Conservation (phyloP, 345 rosid species). For the Sisymbrium altissimum region DNA sequence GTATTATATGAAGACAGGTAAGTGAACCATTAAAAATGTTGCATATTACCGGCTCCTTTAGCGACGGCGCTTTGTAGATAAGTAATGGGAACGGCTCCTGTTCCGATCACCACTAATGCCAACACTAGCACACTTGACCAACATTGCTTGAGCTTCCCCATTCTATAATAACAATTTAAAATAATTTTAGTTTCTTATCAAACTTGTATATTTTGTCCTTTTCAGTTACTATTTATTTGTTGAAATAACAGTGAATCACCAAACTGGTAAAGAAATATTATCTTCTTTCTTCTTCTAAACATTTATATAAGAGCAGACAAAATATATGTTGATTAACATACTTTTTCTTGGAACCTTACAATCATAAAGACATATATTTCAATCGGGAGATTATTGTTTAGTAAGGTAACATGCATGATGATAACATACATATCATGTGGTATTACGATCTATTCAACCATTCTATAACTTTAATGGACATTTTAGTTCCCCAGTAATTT, state of each 20-base stretch:
- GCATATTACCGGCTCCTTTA: conserved; percentile 77
- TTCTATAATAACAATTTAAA: background rate
- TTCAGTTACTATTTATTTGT: too few species aligned
- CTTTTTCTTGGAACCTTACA: too few species aligned
- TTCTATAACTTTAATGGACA: background rate
- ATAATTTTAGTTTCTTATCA: background rate
- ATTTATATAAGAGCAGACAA: too few species aligned
- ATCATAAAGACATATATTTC: too few species aligned
- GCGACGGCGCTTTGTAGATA: conserved; percentile 62
- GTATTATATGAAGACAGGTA: too few species aligned
- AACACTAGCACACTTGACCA: conserved; percentile 30
- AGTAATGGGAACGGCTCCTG: conserved; percentile 51
- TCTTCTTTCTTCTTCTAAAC: too few species aligned
- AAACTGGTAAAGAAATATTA: too few species aligned
- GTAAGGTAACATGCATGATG: too few species aligned
- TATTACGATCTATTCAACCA: background rate
- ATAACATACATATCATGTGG: background rate
- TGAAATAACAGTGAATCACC: too few species aligned
- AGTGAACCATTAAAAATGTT: background rate
- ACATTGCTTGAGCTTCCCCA: conserved; percentile 29
- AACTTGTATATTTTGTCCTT: too few species aligned
- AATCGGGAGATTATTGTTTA: too few species aligned
- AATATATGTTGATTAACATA: too few species aligned
- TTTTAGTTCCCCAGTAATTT: background rate
- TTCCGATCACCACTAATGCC: conserved; percentile 35